Evolutionary conservation across 345 rosid genomes (phyloP).

Genomic region (Clausena lansium): DNA sequence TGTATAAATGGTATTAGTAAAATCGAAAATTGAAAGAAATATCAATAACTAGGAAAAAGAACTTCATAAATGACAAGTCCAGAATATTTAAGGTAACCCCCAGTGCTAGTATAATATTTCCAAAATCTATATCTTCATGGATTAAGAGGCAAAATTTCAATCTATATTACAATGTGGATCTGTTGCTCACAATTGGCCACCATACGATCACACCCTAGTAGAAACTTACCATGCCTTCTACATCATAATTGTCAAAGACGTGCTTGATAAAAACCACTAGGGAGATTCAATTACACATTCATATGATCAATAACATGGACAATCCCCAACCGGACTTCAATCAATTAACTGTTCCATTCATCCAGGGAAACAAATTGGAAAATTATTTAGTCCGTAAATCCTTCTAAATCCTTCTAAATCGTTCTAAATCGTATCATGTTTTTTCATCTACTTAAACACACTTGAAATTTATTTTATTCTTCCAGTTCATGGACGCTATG

Average conservation of each 20-base stretch:
- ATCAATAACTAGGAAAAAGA: background rate
- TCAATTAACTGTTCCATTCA: background rate
- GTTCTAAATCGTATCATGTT: background rate
- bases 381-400: background rate
- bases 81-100: background rate
- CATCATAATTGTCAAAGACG: background rate
- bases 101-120: background rate
- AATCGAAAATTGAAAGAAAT: background rate
- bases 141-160: background rate
- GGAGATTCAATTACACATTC: background rate
- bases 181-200: background rate
- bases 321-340: background rate
- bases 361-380: background rate
- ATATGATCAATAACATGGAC: background rate
- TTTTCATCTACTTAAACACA: background rate
- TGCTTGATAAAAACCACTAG: background rate
- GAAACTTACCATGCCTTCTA: background rate
- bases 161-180: background rate
- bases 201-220: background rate
- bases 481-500: background rate
- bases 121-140: background rate
- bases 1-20: background rate
- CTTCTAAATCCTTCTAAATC: background rate
- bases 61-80: background rate
- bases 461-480: background rate